Evolutionary conservation across 2,329 filamentous ascomycete genomes (phyloP).

Genomic region (Cladobotryum mycophilum): DNA sequence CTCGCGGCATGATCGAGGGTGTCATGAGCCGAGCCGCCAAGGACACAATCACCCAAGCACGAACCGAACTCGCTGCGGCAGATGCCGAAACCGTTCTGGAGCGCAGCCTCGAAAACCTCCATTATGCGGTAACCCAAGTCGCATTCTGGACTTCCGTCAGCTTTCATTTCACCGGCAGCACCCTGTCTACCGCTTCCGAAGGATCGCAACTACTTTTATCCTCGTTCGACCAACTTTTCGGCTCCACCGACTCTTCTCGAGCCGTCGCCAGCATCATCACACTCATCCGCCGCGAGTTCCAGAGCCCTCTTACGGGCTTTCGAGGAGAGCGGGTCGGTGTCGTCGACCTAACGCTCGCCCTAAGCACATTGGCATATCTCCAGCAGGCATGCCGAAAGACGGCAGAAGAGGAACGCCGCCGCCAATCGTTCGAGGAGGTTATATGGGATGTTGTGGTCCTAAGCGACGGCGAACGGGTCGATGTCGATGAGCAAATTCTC

Average conservation of each 20-base stretch:
- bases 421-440: constrained; percentile 46
- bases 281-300: constrained; percentile 57
- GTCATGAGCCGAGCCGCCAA: constrained; percentile 47
- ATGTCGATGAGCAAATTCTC: constrained; percentile 36
- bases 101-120: constrained; percentile 48
- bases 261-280: constrained; percentile 62
- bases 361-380: constrained; percentile 56
- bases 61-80: constrained; percentile 40
- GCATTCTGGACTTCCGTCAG: constrained; percentile 57
- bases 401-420: constrained; percentile 43
- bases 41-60: constrained; percentile 40
- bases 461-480: constrained; percentile 51
- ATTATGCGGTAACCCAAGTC: constrained; percentile 50
- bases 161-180: constrained; percentile 52
- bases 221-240: constrained; percentile 58
- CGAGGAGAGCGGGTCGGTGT: constrained; percentile 55
- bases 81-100: constrained; percentile 54
- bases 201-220: constrained; percentile 52
- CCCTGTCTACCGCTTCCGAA: constrained; percentile 48
- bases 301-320: constrained; percentile 54
- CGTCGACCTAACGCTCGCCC: constrained; percentile 53
- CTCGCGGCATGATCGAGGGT: constrained; percentile 48
- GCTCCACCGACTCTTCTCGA: constrained; percentile 62
- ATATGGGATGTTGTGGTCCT: constrained; percentile 63
- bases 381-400: constrained; percentile 50